Base-by-base conservation (phyloP, 2,329 filamentous ascomycete genomes). In the Truncatella angustata region DNA sequence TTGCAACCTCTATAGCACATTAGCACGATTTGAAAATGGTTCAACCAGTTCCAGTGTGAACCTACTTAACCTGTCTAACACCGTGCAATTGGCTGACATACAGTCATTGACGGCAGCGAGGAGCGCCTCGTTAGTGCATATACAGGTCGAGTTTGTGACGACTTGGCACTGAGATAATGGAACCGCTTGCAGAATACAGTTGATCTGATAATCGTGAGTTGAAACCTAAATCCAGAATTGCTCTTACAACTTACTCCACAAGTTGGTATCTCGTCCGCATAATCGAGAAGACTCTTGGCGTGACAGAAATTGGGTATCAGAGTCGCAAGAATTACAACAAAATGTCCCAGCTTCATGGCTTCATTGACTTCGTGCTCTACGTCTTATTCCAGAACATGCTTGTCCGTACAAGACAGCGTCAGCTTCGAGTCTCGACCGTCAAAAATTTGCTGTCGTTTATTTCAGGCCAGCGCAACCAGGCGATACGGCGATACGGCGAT, bases 41-140 rank as follows among this genome's bases (percentile, higher is more conserved):
- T n/a, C n/a, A n/a, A n/a, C n/a, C n/a, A n/a, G n/a, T n/a, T n/a
- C 10, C 10, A 7, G 7, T 9, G 23, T 26, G 12, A 9, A 34
- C 48, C 11, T 42, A 49, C 52, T 6, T 4, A 52, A 35, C 18
- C 37, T 26, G 12, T 56, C 46, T 11, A 49, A n/a, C n/a, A 55
- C 37, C 10, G 52, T 52, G 37, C 55, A 55, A 1, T 21, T 53
- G 10, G 14, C 28, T 18, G 61, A 61, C 36, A 64, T 77, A 10
- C 77, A 72, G 42, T 69, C 40, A 11, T 45, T 34, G 11, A 53
- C 37, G 5, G 34, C 43, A 9, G 16, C 10, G n/a, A 30, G 50
- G n/a, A 54, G 51, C 50, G 46, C 21, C 37, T 54, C 55, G 54
- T 55, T 47, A 10, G 51, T 60, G 56, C 62, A 60, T 23, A 60